Evolutionary conservation across 2,329 filamentous ascomycete species (phyloP), one percentile per base, ranked within the genome.

Genomic region (Alternaria metachromatica): DNA sequence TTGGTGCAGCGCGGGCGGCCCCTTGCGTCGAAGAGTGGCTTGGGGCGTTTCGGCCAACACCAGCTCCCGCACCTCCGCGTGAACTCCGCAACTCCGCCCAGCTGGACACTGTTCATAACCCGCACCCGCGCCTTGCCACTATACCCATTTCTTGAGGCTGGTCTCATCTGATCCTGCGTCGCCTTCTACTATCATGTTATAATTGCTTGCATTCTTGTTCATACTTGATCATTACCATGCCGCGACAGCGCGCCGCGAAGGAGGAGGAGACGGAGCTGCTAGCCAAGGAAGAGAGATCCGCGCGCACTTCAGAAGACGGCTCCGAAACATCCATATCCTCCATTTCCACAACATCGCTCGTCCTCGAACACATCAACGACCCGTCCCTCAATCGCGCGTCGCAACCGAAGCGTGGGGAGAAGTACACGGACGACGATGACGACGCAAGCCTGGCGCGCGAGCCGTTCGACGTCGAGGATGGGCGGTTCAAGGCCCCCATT

Each of bases 271-370:
- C 80, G 60, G 78, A 82, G 71, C 82, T 83, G 62, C 78, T 85
- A 21, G 82, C 79, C 26, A 73, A 74, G 51, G 69, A 78, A 41
- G 73, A 79, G 58, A 64, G 65, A 53, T 63, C 73, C 43, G 60
- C 73, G 59, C 76, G 73, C 63, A 62, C 66, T 62, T 80, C 78
- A 62, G 74, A 79, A 65, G 79, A 78, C 66, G 73, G 73, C 49
- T 77, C 70, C 6, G 75, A 76, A 57, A 86, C 86, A 65, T 93
- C 92, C 4, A 79, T 87, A 49, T 92, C 91, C n/a, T 91, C 90
- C 44, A 89, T 89, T n/a, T 96, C 92, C 33, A 95, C 92, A 11
- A 94, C 91, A 5, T 95, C 92, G 72, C 85, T 96, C 13, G 88
- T 96, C 58, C 92, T 96, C 76, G 92, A 96, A 69, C 88, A 90